Conservation (phyloP, 345 rosid genomes). For the Gossypium bickii region DNA sequence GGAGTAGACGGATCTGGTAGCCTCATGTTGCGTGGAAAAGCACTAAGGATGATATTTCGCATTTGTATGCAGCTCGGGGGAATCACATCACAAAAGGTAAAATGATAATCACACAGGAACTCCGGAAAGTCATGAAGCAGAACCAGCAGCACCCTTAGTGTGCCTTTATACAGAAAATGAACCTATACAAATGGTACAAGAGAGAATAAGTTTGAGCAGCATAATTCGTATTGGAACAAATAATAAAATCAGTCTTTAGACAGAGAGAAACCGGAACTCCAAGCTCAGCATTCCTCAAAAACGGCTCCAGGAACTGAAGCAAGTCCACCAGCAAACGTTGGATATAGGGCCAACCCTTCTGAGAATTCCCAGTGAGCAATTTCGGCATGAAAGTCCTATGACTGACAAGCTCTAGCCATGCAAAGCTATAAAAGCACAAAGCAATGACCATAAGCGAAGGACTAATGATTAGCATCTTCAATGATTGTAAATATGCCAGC, state of each 20-base stretch:
- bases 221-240: background rate
- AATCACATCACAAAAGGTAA: slow-evolving; percentile 94
- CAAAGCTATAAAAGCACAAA: slow-evolving; percentile 59
- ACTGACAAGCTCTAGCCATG: slow-evolving; percentile 94
- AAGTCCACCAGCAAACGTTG: slow-evolving; percentile 88
- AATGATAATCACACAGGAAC: slow-evolving; percentile 95
- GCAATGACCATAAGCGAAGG: background rate
- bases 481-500: background rate
- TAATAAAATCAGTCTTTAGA: slow-evolving; percentile 1
- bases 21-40: slow-evolving; percentile 95
- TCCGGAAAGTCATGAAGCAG: slow-evolving; percentile 97
- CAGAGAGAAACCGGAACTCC: slow-evolving; percentile 58
- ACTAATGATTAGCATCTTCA: background rate
- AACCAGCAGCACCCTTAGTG: slow-evolving; percentile 88
- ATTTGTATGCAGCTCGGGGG: slow-evolving; percentile 99
- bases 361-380: slow-evolving; percentile 73
- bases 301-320: slow-evolving; percentile 95
- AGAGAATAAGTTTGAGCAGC: slow-evolving; percentile 4
- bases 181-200: slow-evolving; percentile 41
- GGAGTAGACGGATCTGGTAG: slow-evolving; percentile 98
- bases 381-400: slow-evolving; percentile 98
- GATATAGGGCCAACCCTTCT: slow-evolving; percentile 92
- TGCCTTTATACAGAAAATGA: slow-evolving; percentile 80
- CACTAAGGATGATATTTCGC: slow-evolving; percentile 94
- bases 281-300: slow-evolving; percentile 87